phyloP scores from a whole-genome alignment of 23 red algal species.

The Chondrus crispus region DNA sequence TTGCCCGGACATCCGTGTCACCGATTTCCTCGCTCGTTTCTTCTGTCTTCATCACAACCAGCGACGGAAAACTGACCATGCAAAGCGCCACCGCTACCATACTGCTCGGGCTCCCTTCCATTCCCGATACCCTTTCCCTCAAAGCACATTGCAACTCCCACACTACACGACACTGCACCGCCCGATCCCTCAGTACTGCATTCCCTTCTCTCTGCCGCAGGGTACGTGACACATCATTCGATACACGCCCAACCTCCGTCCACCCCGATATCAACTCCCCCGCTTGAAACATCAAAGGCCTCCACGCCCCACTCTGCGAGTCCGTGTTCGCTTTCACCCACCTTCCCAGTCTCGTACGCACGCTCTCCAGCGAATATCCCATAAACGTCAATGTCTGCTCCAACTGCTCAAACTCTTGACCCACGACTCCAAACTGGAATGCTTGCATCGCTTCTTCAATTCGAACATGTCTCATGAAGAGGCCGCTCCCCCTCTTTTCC shows the following conservation, averaged over 20 bases:
- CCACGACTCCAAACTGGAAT: not conserved
- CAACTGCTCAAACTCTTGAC: not conserved
- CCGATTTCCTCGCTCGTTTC: too few species aligned
- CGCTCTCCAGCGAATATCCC: conserved; percentile 45
- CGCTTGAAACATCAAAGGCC: too few species aligned
- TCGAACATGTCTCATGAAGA: not conserved
- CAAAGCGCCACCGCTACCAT: too few species aligned
- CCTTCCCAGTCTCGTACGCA: not conserved
- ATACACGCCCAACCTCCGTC: too few species aligned
- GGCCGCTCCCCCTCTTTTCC: not conserved
- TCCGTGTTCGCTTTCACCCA: not conserved
- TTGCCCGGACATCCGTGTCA: too few species aligned
- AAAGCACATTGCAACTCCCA: conserved; percentile 4
- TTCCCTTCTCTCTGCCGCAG: not conserved
- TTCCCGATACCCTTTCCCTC: not conserved
- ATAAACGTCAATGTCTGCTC: conserved; percentile 31
- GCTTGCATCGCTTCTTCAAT: not conserved
- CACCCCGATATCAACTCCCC: too few species aligned
- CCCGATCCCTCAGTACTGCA: not conserved
- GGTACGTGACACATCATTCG: too few species aligned
- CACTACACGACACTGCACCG: not conserved
- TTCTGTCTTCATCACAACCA: too few species aligned
- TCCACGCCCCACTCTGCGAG: too few species aligned
- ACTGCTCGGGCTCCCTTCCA: not conserved
- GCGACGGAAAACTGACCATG: too few species aligned